Evolutionary conservation across 495 filamentous ascomycete species (phyloP).

Genomic region (Talaromyces ruber): DNA sequence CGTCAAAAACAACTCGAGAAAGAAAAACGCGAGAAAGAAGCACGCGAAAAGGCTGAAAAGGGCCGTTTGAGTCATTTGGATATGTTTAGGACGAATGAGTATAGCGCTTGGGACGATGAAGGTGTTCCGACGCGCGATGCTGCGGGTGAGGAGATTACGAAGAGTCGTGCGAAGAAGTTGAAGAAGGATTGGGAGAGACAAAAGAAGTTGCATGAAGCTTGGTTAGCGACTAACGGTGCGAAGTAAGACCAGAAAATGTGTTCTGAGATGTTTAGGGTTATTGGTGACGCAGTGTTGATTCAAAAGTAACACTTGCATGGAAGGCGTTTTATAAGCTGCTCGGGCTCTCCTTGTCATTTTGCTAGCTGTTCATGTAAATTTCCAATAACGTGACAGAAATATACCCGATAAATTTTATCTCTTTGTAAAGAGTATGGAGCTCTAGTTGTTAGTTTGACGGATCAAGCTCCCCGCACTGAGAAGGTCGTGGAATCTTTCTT

Average conservation of each 20-base stretch:
- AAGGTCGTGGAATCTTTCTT: slow-evolving; percentile 2
- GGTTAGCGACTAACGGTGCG: slow-evolving; percentile 23
- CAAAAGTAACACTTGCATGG: neutral
- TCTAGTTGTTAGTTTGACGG: neutral
- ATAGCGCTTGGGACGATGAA: slow-evolving; percentile 74
- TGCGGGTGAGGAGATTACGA: slow-evolving; percentile 72
- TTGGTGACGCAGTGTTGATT: neutral
- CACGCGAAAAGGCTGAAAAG: slow-evolving; percentile 55
- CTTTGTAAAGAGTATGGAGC: neutral
- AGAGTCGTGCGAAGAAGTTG: slow-evolving; percentile 73
- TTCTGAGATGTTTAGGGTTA: neutral
- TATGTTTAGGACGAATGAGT: slow-evolving; percentile 71
- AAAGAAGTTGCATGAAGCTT: slow-evolving; percentile 75
- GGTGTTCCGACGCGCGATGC: slow-evolving; percentile 72
- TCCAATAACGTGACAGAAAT: neutral
- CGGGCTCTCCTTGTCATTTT: neutral
- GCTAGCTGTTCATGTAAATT: neutral
- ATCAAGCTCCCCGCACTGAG: neutral
- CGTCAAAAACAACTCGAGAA: slow-evolving; percentile 52
- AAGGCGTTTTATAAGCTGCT: neutral
- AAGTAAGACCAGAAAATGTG: neutral
- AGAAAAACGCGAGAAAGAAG: slow-evolving; percentile 44
- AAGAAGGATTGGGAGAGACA: slow-evolving; percentile 89
- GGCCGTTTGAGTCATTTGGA: slow-evolving; percentile 59
- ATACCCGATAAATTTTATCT: neutral